Evolutionary conservation across 257 asterid genomes (phyloP).

Genomic region (Solanum rostratum): DNA sequence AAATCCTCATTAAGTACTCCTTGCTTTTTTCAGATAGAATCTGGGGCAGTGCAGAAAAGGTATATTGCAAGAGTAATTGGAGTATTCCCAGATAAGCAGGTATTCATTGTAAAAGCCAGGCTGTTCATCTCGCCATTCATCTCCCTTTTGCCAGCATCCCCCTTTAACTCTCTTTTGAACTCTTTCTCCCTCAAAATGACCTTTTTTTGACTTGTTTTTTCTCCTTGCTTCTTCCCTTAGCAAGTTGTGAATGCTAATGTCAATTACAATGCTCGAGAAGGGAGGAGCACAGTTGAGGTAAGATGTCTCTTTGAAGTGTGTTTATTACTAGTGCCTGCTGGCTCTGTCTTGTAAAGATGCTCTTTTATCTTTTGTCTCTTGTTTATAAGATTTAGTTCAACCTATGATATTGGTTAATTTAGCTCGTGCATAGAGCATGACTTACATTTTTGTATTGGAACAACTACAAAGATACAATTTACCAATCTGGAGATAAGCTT

Average conservation of each 20-base stretch:
- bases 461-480: neutral
- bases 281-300: conserved; percentile 79
- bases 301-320: neutral
- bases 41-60: conserved; percentile 74
- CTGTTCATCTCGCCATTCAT: neutral
- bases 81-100: conserved; percentile 85
- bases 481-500: neutral
- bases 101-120: conserved; percentile 8
- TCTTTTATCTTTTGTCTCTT: neutral
- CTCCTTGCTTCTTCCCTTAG: conserved; percentile 21
- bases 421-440: neutral
- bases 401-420: neutral
- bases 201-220: neutral
- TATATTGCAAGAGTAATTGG: conserved; percentile 85
- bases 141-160: neutral
- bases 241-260: conserved; percentile 71
- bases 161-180: neutral
- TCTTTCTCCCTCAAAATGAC: neutral
- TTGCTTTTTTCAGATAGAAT: conserved; percentile 53
- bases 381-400: neutral
- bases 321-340: neutral
- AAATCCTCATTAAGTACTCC: neutral
- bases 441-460: neutral
- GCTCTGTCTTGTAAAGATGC: neutral
- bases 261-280: conserved; percentile 69